Evolutionary conservation across 208 protist species (phyloP).

Genomic region (Crithidia bombi): DNA sequence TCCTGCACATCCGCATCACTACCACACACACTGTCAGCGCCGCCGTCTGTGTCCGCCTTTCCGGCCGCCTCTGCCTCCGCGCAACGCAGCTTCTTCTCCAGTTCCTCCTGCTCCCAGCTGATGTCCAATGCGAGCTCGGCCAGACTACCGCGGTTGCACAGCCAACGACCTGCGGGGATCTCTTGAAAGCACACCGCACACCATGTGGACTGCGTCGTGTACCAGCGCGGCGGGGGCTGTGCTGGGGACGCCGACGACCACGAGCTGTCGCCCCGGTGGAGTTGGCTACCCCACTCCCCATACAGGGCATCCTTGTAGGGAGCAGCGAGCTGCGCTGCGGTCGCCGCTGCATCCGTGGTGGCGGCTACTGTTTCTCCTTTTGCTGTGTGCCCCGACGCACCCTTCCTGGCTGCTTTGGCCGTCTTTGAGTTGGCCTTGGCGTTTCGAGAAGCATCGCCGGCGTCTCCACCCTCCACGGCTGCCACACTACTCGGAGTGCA

Average conservation of each 20-base stretch:
- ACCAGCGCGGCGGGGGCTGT: constrained; percentile 19
- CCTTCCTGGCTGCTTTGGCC: neutral
- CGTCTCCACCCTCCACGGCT: neutral
- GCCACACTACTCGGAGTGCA: neutral
- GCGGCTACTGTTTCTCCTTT: neutral
- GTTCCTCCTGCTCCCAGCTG: constrained; percentile 35
- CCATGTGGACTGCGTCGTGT: constrained; percentile 37
- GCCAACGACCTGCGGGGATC: constrained; percentile 43
- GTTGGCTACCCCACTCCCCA: neutral
- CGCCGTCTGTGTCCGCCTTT: constrained; percentile 3
- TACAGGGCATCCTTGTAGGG: constrained; percentile 15
- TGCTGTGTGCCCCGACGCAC: constrained; percentile 10
- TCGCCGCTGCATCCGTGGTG: neutral
- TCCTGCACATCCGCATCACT: constrained; percentile 4
- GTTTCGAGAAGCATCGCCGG: neutral
- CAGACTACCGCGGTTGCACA: constrained; percentile 63
- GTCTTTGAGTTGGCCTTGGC: neutral
- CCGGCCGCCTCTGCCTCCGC: neutral
- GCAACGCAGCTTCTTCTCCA: constrained; percentile 16
- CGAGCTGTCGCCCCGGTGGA: neutral
- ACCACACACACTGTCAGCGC: neutral
- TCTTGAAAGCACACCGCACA: constrained; percentile 57
- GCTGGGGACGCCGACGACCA: neutral
- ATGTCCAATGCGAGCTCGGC: constrained; percentile 49
- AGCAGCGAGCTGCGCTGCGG: neutral